Conservation (phyloP, 768 basidiomycete genomes). For the Daedaleopsis nitida region DNA sequence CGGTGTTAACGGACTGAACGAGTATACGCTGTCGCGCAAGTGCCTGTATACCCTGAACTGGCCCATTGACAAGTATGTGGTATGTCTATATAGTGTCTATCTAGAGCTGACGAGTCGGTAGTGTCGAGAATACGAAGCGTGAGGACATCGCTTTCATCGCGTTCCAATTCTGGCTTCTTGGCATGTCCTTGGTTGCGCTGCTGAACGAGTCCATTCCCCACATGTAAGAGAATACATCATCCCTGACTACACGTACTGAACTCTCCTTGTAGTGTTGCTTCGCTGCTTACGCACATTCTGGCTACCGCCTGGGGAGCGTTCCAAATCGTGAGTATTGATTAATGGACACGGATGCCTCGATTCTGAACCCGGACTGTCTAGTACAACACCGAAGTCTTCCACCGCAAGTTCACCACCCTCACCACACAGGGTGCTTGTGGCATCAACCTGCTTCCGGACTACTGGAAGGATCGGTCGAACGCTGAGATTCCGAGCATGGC, state of each 20-base stretch:
- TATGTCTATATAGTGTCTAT: not conserved
- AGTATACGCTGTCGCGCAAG: conserved; percentile 41
- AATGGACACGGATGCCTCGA: not conserved
- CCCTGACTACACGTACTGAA: not conserved
- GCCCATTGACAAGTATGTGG: conserved; percentile 66
- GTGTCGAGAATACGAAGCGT: conserved; percentile 70
- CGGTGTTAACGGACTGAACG: conserved; percentile 35
- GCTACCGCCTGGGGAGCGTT: conserved; percentile 74
- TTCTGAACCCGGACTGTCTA: not conserved
- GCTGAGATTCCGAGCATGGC: conserved; percentile 69
- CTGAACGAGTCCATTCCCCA: conserved; percentile 83
- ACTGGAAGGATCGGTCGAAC: conserved; percentile 60
- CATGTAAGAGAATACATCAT: conserved; percentile 36
- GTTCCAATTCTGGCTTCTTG: conserved; percentile 81
- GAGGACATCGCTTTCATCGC: conserved; percentile 78
- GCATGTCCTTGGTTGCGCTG: conserved; percentile 72
- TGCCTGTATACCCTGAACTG: conserved; percentile 70
- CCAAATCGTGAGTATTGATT: conserved; percentile 46
- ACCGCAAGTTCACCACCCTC: conserved; percentile 51
- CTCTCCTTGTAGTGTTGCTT: conserved; percentile 48
- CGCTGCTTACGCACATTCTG: conserved; percentile 70
- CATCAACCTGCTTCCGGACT: conserved; percentile 55
- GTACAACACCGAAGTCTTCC: conserved; percentile 57
- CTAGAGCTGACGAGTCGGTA: conserved; percentile 27
- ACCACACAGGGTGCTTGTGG: conserved; percentile 69